Evolutionary conservation across 306 rosid species (phyloP), one percentile per base, ranked within the genome.

Genomic region (Ammopiptanthus mongolicus): DNA sequence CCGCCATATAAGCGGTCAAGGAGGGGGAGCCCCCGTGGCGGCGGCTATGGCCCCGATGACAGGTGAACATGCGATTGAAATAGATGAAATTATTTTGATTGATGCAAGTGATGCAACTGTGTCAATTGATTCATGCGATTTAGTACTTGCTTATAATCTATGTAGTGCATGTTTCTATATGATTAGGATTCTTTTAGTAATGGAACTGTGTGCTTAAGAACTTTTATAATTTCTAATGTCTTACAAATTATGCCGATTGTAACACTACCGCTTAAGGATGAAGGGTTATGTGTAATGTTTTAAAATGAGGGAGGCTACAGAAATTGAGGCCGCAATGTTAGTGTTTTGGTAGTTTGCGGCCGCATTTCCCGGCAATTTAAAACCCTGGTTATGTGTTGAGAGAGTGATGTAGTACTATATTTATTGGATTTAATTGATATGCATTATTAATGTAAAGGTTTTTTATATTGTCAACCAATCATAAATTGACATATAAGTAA

Each of bases 1-100:
- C 98, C 92, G 0, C 88, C 88, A 0, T 91, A 82, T 39, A 93
- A 93, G 84, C 91, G 97, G 34, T 84, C 93, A 0, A 82, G 97
- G 78, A 81, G 97, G 62, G 98, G 92, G 7, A 93, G 98, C 71
- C 97, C 98, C 9, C 87, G 97, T n/a, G 47, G 47, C 33, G 93
- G 96, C n/a, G 91, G 90, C 15, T 90, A 87, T 59, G 97, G 96
- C 29, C 90, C 89, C 13, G 92, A 86, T 46, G 97, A 93, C 75
- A 91, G 97, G 88, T 84, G 22, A 80, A 13, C 3, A 8, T 33
- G 19, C 9, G n/a, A 17, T 19, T 47, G 8, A 18, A 13, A n/a
- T 4, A 1, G 41, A 3, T 63, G 2, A 3, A 5, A 51, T 33
- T 33, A 19, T 69, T 3, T 10, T 36, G 14, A 3, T 14, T 41